phyloP scores from a whole-genome alignment of 768 basidiomycete species.

The Leccinum pellstonianum region DNA sequence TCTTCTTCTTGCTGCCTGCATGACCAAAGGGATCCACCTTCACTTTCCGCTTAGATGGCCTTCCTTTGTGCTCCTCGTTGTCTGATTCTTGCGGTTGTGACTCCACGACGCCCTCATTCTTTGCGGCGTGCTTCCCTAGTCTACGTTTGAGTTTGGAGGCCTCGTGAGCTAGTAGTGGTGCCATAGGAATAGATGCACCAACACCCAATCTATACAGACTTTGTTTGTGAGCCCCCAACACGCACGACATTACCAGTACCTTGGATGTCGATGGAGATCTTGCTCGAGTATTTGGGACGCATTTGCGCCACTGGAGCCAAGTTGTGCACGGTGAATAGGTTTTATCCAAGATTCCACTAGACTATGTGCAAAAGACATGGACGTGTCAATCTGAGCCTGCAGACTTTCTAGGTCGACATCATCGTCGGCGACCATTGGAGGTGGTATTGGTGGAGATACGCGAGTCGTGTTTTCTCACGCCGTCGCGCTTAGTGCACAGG shows the following conservation, averaged over 20 bases:
- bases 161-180: slow-evolving; percentile 47
- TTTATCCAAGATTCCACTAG: slow-evolving; percentile 79
- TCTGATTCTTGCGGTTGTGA: slow-evolving; percentile 31
- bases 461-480: slow-evolving; percentile 22
- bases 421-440: slow-evolving; percentile 43
- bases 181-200: slow-evolving; percentile 60
- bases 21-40: slow-evolving; percentile 56
- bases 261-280: slow-evolving; percentile 65
- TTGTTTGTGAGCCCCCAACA: slow-evolving; percentile 5
- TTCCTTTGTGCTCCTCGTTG: slow-evolving; percentile 56
- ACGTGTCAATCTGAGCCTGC: slow-evolving; percentile 81
- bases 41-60: slow-evolving; percentile 57
- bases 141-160: slow-evolving; percentile 61
- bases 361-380: slow-evolving; percentile 73
- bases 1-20: slow-evolving; percentile 43
- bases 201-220: slow-evolving; percentile 61
- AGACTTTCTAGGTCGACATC: slow-evolving; percentile 64
- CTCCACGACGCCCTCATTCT: slow-evolving; percentile 43
- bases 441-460: neutral
- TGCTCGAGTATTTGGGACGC: slow-evolving; percentile 61
- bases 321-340: slow-evolving; percentile 43
- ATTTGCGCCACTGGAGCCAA: slow-evolving; percentile 30
- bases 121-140: slow-evolving; percentile 50
- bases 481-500: neutral
- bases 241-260: slow-evolving; percentile 40